These are phyloP conservation scores for Colletotrichum simmondsii DNA, from an alignment of 2,329 filamentous ascomycete species.

Conservation along the genomic window DNA sequence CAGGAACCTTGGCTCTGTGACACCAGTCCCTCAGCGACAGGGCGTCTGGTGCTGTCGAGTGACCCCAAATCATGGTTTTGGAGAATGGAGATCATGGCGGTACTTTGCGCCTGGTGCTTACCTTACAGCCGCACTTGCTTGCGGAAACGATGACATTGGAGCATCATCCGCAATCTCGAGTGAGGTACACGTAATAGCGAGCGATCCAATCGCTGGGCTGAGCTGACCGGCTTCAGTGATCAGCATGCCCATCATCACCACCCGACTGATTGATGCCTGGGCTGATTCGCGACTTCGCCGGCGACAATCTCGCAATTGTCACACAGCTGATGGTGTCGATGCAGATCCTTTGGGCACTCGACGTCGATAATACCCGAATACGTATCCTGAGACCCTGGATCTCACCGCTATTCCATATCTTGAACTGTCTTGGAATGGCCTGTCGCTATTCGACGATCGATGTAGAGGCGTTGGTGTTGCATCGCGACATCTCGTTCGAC, in stretches of 20 bases:
- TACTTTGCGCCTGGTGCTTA: background rate
- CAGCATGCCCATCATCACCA: conserved; percentile 3
- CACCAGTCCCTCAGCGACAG: background rate
- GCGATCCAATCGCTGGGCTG: background rate
- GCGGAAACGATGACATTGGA: background rate
- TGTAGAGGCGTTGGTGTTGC: conserved; percentile 1
- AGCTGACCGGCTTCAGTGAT: background rate
- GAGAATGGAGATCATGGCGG: background rate
- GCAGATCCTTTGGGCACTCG: too few species aligned
- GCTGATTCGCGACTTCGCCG: background rate
- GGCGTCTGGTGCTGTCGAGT: background rate
- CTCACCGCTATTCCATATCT: conserved; percentile 29
- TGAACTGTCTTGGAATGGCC: conserved; percentile 14
- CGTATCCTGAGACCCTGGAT: background rate
- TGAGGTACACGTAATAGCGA: background rate
- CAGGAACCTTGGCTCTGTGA: background rate
- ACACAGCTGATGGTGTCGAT: background rate
- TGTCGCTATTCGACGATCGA: conserved; percentile 8
- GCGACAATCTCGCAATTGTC: background rate
- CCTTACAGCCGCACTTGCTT: background rate
- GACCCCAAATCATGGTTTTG: background rate
- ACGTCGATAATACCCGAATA: background rate
- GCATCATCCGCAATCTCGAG: background rate
- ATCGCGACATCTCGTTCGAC: background rate
- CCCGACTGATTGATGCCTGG: background rate